A percentile compares a stretch with the other conserved stretches of the same genome.
Evolutionary conservation across 2,329 filamentous ascomycete species (phyloP).

Genomic region (Neoascochyta sp.): DNA sequence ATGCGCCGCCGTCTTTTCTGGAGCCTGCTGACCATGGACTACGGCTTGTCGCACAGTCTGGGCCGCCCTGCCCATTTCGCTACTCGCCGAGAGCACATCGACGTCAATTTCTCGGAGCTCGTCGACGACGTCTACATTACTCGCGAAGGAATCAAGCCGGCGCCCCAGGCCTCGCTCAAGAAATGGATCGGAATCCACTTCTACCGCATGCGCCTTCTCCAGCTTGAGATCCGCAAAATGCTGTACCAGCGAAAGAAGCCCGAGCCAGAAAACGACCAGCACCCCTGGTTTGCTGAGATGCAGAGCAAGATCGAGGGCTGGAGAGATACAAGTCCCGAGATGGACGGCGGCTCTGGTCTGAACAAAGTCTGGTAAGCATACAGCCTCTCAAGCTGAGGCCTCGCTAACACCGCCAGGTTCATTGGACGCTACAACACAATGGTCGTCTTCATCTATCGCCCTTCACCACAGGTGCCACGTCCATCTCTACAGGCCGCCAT

Average conservation of each 20-base stretch:
- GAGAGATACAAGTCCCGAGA: constrained; percentile 71
- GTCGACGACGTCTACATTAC: constrained; percentile 83
- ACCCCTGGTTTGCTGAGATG: constrained; percentile 85
- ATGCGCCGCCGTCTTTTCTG: constrained; percentile 86
- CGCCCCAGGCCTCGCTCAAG: constrained; percentile 68
- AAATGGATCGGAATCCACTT: constrained; percentile 92
- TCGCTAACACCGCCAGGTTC: constrained; percentile 47
- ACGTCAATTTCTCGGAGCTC: constrained; percentile 79
- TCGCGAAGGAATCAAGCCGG: constrained; percentile 65
- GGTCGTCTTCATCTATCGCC: constrained; percentile 81
- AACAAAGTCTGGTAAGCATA: constrained; percentile 72
- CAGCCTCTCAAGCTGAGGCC: neutral
- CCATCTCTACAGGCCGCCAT: constrained; percentile 75
- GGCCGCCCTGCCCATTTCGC: constrained; percentile 84
- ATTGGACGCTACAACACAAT: constrained; percentile 76
- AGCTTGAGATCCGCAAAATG: constrained; percentile 80
- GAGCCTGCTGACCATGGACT: constrained; percentile 85
- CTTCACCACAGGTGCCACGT: constrained; percentile 85
- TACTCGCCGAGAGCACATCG: constrained; percentile 74
- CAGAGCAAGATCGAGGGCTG: constrained; percentile 73
- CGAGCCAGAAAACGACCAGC: constrained; percentile 71
- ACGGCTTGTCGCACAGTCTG: constrained; percentile 80
- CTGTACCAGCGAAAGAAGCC: constrained; percentile 80
- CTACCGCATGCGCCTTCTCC: constrained; percentile 82
- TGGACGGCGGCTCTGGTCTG: constrained; percentile 64